A percentile compares a stretch with the other conserved stretches of the same genome.
Conservation (phyloP, 306 rosid genomes). For the Boehmeria nivea region DNA sequence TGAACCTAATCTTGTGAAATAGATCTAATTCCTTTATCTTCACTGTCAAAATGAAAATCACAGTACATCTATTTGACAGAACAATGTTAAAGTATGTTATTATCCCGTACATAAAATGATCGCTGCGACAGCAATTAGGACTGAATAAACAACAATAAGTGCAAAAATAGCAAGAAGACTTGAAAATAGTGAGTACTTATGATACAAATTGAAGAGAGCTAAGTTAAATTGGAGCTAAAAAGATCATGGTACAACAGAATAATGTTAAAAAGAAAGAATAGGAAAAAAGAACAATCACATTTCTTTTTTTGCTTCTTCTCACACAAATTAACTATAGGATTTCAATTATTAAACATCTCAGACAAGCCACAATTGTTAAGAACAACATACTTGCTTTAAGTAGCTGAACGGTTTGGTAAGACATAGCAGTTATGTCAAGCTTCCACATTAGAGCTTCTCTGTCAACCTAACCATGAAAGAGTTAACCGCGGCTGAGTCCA, state of each 20-base stretch:
- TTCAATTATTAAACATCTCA: conserved; percentile 26
- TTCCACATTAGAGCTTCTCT: conserved; percentile 58
- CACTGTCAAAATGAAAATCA: no score
- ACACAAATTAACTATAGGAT: conserved; percentile 15
- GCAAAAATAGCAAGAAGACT: background rate
- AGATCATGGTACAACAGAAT: conserved; percentile 23
- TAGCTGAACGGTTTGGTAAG: conserved; percentile 20
- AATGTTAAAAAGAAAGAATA: background rate
- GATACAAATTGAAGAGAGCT: conserved; percentile 9
- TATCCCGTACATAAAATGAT: no score
- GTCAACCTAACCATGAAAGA: conserved; percentile 89
- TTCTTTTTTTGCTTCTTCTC: conserved; percentile 12
- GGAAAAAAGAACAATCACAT: conserved; percentile 10
- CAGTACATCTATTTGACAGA: no score
- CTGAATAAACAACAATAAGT: background rate
- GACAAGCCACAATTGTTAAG: conserved; percentile 19
- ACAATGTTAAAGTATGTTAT: no score
- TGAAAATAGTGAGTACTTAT: background rate
- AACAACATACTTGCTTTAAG: conserved; percentile 12
- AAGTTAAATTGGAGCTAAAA: conserved; percentile 14
- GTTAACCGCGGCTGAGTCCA: conserved; percentile 63
- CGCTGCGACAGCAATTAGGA: background rate
- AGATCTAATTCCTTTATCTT: no score
- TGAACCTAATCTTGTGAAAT: no score
- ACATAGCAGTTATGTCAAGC: conserved; percentile 5